Conservation (phyloP, 2,329 filamentous ascomycete species). For the Calonectria hawksworthii region DNA sequence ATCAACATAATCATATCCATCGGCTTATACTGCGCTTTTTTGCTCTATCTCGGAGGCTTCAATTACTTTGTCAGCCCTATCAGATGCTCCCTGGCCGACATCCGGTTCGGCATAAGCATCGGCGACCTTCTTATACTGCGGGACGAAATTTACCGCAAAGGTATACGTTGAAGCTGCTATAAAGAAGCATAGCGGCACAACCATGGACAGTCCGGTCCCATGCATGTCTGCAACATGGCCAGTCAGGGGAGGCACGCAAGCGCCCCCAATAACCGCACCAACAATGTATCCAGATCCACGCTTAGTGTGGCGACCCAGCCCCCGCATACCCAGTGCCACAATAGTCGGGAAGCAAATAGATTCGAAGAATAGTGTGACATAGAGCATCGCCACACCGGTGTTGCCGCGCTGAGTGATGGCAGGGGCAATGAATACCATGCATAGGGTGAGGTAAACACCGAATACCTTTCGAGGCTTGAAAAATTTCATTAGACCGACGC, state of each 20-base stretch:
- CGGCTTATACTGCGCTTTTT: background rate
- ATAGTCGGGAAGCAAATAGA: slow-evolving; percentile 87
- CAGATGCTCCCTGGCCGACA: slow-evolving; percentile 49
- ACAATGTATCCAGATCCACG: slow-evolving; percentile 79
- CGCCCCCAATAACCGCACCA: slow-evolving; percentile 79
- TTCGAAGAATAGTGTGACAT: slow-evolving; percentile 82
- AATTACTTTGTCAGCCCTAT: background rate
- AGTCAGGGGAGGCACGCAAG: slow-evolving; percentile 79
- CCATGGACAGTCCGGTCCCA: slow-evolving; percentile 73
- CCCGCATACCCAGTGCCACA: slow-evolving; percentile 81
- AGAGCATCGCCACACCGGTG: slow-evolving; percentile 72
- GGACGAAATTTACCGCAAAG: slow-evolving; percentile 75
- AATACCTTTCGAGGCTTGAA: slow-evolving; percentile 77
- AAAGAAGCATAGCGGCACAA: slow-evolving; percentile 75
- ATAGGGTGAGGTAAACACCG: slow-evolving; percentile 72
- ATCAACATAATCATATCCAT: background rate
- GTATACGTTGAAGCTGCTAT: slow-evolving; percentile 69
- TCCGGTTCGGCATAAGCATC: slow-evolving; percentile 68
- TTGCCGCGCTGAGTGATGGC: slow-evolving; percentile 62
- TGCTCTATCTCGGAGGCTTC: background rate
- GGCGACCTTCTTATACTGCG: slow-evolving; percentile 72
- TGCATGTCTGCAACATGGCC: slow-evolving; percentile 76
- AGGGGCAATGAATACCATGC: slow-evolving; percentile 73
- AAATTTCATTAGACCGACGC: slow-evolving; percentile 76
- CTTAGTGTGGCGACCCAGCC: slow-evolving; percentile 82